Evolutionary conservation across 2,329 filamentous ascomycete genomes (phyloP).

Genomic region (Paraphoma chrysanthemicola): DNA sequence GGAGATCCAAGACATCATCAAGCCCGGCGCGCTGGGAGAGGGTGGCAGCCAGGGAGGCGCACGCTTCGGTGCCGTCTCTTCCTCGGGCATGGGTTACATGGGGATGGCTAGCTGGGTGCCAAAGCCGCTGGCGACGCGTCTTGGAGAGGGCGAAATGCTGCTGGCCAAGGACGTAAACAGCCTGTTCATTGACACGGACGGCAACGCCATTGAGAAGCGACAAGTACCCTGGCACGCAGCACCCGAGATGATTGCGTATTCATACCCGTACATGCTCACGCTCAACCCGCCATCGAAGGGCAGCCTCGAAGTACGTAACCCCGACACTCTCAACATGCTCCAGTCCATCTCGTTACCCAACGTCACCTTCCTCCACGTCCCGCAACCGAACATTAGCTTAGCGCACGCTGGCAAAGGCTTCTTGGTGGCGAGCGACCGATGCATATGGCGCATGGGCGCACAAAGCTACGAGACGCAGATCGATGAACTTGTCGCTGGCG

Average conservation of each 20-base stretch:
- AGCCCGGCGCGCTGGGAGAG: slow-evolving; percentile 74
- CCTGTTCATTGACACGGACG: slow-evolving; percentile 84
- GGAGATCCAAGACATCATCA: slow-evolving; percentile 78
- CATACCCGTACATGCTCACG: slow-evolving; percentile 92
- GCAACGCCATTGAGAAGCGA: slow-evolving; percentile 79
- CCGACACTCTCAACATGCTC: slow-evolving; percentile 86
- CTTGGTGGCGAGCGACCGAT: slow-evolving; percentile 87
- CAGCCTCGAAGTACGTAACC: slow-evolving; percentile 87
- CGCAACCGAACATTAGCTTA: slow-evolving; percentile 90
- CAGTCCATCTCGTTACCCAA: slow-evolving; percentile 84
- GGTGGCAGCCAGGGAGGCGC: slow-evolving; percentile 69
- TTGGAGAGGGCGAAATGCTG: slow-evolving; percentile 83
- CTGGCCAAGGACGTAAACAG: slow-evolving; percentile 99
- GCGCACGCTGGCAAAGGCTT: slow-evolving; percentile 97
- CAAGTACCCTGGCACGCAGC: slow-evolving; percentile 92
- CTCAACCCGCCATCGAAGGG: slow-evolving; percentile 85
- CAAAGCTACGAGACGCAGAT: slow-evolving; percentile 91
- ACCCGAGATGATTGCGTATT: slow-evolving; percentile 92
- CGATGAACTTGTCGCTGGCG: slow-evolving; percentile 76
- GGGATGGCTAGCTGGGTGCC: slow-evolving; percentile 91
- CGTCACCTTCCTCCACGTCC: slow-evolving; percentile 86
- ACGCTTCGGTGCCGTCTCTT: slow-evolving; percentile 82
- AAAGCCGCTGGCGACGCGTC: slow-evolving; percentile 82
- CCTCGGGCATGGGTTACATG: slow-evolving; percentile 94
- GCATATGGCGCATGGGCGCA: slow-evolving; percentile 95